Evolutionary conservation across 1,139 yeast genomes (phyloP).

Genomic region (Saccharomyces hybrid): DNA sequence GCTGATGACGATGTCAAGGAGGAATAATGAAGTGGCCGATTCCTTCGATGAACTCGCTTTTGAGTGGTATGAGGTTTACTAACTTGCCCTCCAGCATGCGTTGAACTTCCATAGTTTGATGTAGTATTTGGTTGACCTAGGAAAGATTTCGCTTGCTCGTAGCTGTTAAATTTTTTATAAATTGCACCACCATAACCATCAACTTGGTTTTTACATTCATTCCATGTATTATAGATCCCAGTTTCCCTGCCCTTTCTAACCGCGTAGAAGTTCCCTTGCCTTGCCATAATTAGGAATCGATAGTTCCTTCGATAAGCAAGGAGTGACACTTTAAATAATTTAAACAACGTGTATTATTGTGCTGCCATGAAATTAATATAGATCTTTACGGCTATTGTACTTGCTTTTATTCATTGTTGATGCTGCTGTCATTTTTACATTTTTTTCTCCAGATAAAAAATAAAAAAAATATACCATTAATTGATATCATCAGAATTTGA

Average conservation of each 20-base stretch:
- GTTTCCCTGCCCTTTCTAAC: slow-evolving; percentile 48
- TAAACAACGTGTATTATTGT: neutral
- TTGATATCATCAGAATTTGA: neutral
- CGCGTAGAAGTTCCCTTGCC: slow-evolving; percentile 41
- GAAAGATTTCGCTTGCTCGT: slow-evolving; percentile 41
- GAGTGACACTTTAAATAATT: neutral
- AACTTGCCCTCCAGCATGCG: neutral
- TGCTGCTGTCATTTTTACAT: neutral
- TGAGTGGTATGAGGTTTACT: neutral
- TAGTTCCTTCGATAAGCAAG: neutral
- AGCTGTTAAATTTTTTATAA: slow-evolving; percentile 46
- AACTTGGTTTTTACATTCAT: slow-evolving; percentile 40
- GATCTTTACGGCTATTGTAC: neutral
- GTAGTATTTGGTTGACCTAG: slow-evolving; percentile 16
- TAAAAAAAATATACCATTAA: neutral
- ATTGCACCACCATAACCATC: slow-evolving; percentile 48
- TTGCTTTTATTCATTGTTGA: neutral
- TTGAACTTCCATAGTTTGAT: neutral
- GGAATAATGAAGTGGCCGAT: neutral
- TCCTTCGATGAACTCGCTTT: neutral
- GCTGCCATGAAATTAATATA: neutral
- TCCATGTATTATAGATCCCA: slow-evolving; percentile 53
- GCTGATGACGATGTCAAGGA: neutral
- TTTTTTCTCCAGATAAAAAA: neutral
- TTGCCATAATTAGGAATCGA: slow-evolving; percentile 9